Evolutionary conservation across 1,284 basidiomycete genomes (phyloP).

Genomic region (Dichomitus squalens): DNA sequence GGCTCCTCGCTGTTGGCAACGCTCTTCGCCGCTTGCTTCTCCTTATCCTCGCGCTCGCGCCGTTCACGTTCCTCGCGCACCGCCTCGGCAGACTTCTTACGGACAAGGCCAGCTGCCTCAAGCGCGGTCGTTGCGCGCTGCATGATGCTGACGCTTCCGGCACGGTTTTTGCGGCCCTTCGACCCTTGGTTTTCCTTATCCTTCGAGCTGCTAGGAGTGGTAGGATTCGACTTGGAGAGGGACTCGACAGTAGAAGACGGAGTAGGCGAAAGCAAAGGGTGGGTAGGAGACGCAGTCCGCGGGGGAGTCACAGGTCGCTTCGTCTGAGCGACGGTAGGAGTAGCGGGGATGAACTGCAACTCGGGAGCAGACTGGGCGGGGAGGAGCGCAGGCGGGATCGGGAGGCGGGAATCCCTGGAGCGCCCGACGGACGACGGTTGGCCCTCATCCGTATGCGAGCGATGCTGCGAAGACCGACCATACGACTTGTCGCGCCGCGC

Average conservation of each 20-base stretch:
- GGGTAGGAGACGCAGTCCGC: constrained; percentile 49
- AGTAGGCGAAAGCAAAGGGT: constrained; percentile 58
- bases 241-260: constrained; percentile 51
- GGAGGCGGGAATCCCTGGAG: constrained; percentile 24
- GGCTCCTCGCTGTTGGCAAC: constrained; percentile 53
- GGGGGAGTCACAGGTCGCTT: constrained; percentile 54
- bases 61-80: constrained; percentile 40
- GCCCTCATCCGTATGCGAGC: constrained; percentile 14
- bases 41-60: constrained; percentile 53
- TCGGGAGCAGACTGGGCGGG: constrained; percentile 48
- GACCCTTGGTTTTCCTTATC: constrained; percentile 45
- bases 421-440: constrained; percentile 19
- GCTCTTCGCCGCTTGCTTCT: constrained; percentile 45
- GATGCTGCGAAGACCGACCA: constrained; percentile 11
- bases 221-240: constrained; percentile 57
- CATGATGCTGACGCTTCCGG: constrained; percentile 90
- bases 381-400: constrained; percentile 26
- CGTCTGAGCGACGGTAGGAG: constrained; percentile 55
- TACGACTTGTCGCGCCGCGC: constrained; percentile 16
- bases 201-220: constrained; percentile 54
- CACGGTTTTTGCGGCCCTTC: constrained; percentile 67
- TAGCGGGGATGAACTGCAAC: constrained; percentile 72
- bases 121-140: constrained; percentile 90
- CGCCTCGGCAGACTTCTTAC: constrained; percentile 78
- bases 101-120: constrained; percentile 76